Evolutionary conservation across 2,329 filamentous ascomycete genomes (phyloP).

Genomic region (Coniochaeta ligniaria): DNA sequence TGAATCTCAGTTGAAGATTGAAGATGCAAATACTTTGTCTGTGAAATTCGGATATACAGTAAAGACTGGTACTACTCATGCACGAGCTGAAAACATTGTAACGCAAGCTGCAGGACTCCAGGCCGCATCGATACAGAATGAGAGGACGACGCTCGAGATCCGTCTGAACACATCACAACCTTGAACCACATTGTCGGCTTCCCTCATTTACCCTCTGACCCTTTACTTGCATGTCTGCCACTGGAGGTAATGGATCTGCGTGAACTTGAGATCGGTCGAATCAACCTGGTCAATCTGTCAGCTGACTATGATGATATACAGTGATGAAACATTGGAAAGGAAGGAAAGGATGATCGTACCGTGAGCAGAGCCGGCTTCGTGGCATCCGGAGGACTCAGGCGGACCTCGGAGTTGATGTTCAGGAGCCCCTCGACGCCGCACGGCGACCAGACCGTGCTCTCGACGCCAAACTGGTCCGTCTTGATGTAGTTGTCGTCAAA

Average conservation of each 20-base stretch:
- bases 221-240: conserved; percentile 18
- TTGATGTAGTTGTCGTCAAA: conserved; percentile 32
- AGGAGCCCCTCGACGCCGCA: conserved; percentile 40
- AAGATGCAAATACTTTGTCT: neutral
- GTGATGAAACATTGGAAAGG: neutral
- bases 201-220: neutral
- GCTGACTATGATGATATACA: neutral
- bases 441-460: conserved; percentile 42
- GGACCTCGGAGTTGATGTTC: conserved; percentile 47
- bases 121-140: neutral
- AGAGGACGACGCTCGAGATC: neutral
- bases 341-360: conserved; percentile 10
- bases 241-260: conserved; percentile 19
- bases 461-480: conserved; percentile 34
- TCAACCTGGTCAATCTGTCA: conserved; percentile 13
- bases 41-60: neutral
- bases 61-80: neutral
- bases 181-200: neutral
- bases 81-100: neutral
- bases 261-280: conserved; percentile 21
- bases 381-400: conserved; percentile 16
- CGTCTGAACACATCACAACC: neutral
- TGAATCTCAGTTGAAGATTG: too few relatives aligned
- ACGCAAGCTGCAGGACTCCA: neutral
- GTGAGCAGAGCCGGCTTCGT: conserved; percentile 15